A percentile compares a stretch with the other conserved stretches of the same genome.
Evolutionary conservation across 1,284 basidiomycete genomes (phyloP).

Genomic region (Nidula niveotomentosa): DNA sequence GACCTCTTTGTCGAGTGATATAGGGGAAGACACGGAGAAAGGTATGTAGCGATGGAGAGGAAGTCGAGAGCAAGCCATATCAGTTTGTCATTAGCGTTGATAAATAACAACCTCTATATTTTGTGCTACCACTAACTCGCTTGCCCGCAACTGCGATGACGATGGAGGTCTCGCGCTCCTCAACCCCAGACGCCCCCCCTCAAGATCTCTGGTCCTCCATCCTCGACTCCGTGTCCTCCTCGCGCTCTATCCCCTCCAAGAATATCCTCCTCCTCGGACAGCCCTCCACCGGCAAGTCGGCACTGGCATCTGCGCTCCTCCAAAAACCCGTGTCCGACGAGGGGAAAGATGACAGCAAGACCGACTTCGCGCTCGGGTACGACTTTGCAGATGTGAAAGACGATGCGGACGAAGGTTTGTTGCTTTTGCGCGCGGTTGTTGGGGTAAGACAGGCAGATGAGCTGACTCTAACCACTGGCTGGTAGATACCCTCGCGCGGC

Average conservation of each 20-base stretch:
- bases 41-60: not conserved
- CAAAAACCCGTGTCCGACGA: conserved; percentile 60
- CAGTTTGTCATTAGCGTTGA: not conserved
- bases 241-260: conserved; percentile 83
- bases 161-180: conserved; percentile 52
- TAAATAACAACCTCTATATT: not conserved
- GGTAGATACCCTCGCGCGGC: conserved; percentile 79
- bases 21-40: conserved; percentile 8
- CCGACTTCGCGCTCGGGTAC: conserved; percentile 84
- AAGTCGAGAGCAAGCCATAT: not conserved
- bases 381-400: conserved; percentile 85
- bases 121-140: not conserved
- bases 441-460: not conserved
- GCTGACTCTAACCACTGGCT: not conserved
- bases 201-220: conserved; percentile 91
- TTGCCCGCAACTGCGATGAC: conserved; percentile 1
- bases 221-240: conserved; percentile 83
- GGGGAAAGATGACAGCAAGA: conserved; percentile 50
- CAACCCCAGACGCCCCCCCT: conserved; percentile 67
- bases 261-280: conserved; percentile 83
- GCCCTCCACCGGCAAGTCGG: conserved; percentile 76
- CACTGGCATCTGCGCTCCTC: conserved; percentile 68
- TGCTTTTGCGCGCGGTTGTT: not conserved
- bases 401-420: conserved; percentile 83
- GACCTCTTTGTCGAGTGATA: conserved; percentile 88